Percentiles rank a stretch among this genome's conserved stretches.
Evolutionary conservation across 2,329 filamentous ascomycete species (phyloP).

Genomic region (Pseudogymnoascus sp.): DNA sequence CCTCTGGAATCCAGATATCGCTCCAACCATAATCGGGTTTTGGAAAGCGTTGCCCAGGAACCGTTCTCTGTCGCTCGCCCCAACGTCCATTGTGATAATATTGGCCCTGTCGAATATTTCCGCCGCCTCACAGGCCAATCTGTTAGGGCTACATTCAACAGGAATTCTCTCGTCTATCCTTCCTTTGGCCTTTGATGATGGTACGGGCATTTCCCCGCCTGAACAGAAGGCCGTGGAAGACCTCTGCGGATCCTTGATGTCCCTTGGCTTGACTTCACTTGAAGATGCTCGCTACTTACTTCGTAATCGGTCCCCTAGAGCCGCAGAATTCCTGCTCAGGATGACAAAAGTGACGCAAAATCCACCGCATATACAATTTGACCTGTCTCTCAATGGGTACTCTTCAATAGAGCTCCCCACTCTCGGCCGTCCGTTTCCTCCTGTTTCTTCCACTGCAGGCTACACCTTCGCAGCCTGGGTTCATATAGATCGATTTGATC

Average conservation of each 20-base stretch:
- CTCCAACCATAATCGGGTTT: conserved; percentile 52
- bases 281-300: conserved; percentile 73
- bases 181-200: conserved; percentile 48
- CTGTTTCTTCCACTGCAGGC: conserved; percentile 62
- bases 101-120: conserved; percentile 32
- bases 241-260: conserved; percentile 62
- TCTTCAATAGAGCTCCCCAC: conserved; percentile 83
- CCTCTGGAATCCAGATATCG: conserved; percentile 54
- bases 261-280: conserved; percentile 69
- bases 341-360: conserved; percentile 67
- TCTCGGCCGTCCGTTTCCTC: conserved; percentile 79
- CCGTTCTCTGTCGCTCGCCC: conserved; percentile 36
- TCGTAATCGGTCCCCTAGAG: conserved; percentile 41
- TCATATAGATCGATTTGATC: conserved; percentile 78
- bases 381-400: conserved; percentile 79
- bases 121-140: conserved; percentile 62
- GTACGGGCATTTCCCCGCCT: conserved; percentile 41
- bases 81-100: conserved; percentile 56
- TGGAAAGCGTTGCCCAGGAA: conserved; percentile 54
- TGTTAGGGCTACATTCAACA: conserved; percentile 62
- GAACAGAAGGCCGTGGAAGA: conserved; percentile 55
- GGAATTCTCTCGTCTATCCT: conserved; percentile 62
- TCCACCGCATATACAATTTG: conserved; percentile 87
- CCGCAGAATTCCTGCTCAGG: conserved; percentile 63
- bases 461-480: conserved; percentile 92